These are phyloP conservation scores for Dionaea muscipula DNA, from an alignment of 179 eudicot genomes.

Conservation along the genomic window DNA sequence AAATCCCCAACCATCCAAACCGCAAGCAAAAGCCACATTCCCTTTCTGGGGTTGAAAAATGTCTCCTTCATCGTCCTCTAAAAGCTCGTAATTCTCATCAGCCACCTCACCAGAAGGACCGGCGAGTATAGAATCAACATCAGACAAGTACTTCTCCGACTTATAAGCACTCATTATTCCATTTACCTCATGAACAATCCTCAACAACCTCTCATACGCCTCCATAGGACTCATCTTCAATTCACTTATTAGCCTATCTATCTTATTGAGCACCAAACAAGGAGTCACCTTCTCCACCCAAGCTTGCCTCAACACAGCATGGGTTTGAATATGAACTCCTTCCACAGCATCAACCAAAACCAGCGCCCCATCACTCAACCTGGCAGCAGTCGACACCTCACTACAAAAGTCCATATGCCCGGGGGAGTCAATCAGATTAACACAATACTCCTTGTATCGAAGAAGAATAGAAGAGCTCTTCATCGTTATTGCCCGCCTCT, in stretches of 20 bases:
- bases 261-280: conserved; percentile 80
- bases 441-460: conserved; percentile 27
- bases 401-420: conserved; percentile 97
- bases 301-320: conserved; percentile 85
- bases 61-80: conserved; percentile 82
- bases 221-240: conserved; percentile 69
- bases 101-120: conserved; percentile 28
- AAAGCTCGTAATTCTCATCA: conserved; percentile 33
- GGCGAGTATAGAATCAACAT: conserved; percentile 74
- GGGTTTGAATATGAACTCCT: conserved; percentile 96
- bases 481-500: conserved; percentile 86
- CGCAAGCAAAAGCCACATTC: conserved; percentile 87
- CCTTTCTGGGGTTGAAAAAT: conserved; percentile 88
- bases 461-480: conserved; percentile 75
- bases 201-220: conserved; percentile 53
- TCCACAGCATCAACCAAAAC: conserved; percentile 87
- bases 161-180: conserved; percentile 70
- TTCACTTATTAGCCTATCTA: conserved; percentile 76
- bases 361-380: conserved; percentile 85
- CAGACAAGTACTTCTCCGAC: conserved; percentile 84
- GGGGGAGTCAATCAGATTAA: conserved; percentile 85
- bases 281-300: conserved; percentile 90
- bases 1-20: conserved; percentile 94
- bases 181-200: conserved; percentile 87
- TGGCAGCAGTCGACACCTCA: conserved; percentile 87